Conservation (phyloP, 495 filamentous ascomycete species). For the Aspergillus conjunctus region DNA sequence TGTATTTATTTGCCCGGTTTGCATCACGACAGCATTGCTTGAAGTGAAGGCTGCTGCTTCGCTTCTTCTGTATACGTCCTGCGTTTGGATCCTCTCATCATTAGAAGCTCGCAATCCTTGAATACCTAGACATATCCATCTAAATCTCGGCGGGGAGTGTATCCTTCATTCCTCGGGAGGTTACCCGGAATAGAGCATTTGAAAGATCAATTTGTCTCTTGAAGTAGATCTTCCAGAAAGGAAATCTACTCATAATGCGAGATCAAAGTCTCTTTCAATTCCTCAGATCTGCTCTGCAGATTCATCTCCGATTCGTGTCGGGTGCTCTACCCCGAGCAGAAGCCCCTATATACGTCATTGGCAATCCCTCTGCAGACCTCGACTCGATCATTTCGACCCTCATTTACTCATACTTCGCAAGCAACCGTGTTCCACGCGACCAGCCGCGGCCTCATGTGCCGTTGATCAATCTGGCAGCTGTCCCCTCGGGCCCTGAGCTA, state of each 20-base stretch:
- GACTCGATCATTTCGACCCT: constrained; percentile 88
- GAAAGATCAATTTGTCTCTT: too few species aligned
- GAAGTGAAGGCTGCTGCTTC: too few species aligned
- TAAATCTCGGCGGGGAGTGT: too few species aligned
- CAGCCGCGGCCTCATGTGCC: constrained; percentile 69
- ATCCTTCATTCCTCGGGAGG: too few species aligned
- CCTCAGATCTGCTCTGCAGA: constrained; percentile 39
- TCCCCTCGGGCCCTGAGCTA: constrained; percentile 58
- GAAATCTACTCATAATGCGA: constrained; percentile 4
- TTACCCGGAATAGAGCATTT: too few species aligned
- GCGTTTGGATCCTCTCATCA: too few species aligned
- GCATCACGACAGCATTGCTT: too few species aligned
- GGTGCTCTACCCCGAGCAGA: constrained; percentile 29
- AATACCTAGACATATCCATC: too few species aligned
- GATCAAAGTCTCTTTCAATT: constrained; percentile 39
- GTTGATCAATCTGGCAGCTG: constrained; percentile 71
- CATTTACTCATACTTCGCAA: constrained; percentile 80
- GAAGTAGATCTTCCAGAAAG: too few species aligned
- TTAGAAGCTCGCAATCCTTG: too few species aligned
- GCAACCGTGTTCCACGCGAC: constrained; percentile 29
- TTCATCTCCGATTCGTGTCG: constrained; percentile 38
- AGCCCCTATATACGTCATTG: constrained; percentile 48
- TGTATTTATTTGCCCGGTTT: too few species aligned
- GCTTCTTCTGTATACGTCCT: too few species aligned
- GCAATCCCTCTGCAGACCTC: constrained; percentile 67